Conservation (phyloP, 2,329 filamentous ascomycete species). For the Raffaelea arxii region DNA sequence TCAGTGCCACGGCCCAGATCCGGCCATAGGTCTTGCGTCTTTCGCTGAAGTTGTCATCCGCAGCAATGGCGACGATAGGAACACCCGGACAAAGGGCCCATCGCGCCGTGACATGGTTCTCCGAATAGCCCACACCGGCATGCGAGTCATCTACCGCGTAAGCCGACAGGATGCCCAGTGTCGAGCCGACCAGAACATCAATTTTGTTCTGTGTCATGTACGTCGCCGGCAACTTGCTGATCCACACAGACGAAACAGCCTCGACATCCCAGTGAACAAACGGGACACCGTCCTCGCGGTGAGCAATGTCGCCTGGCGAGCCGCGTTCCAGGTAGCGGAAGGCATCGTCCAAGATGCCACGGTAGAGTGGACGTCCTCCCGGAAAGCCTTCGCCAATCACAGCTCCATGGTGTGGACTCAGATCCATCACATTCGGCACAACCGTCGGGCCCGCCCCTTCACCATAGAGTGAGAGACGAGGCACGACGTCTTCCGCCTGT, state of each 20-base stretch:
- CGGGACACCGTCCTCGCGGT: conserved; percentile 65
- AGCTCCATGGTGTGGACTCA: conserved; percentile 77
- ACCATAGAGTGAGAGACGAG: conserved; percentile 66
- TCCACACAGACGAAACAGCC: conserved; percentile 73
- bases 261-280: conserved; percentile 61
- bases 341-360: conserved; percentile 61
- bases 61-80: conserved; percentile 72
- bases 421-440: conserved; percentile 78
- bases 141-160: conserved; percentile 61
- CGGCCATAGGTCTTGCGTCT: conserved; percentile 61
- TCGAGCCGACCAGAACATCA: conserved; percentile 75
- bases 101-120: conserved; percentile 73
- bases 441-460: conserved; percentile 70
- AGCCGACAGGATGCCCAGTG: conserved; percentile 70
- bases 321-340: conserved; percentile 60
- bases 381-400: conserved; percentile 80
- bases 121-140: conserved; percentile 51
- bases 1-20: conserved; percentile 87
- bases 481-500: conserved; percentile 69
- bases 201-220: conserved; percentile 68
- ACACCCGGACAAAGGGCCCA: conserved; percentile 86
- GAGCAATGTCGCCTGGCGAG: conserved; percentile 44
- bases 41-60: conserved; percentile 73
- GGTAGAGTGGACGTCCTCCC: conserved; percentile 71
- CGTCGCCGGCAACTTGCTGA: conserved; percentile 70